Evolutionary conservation across 2,329 filamentous ascomycete genomes (phyloP), one percentile per base, ranked within the genome.

Genomic region (Sclerotinia nivalis): DNA sequence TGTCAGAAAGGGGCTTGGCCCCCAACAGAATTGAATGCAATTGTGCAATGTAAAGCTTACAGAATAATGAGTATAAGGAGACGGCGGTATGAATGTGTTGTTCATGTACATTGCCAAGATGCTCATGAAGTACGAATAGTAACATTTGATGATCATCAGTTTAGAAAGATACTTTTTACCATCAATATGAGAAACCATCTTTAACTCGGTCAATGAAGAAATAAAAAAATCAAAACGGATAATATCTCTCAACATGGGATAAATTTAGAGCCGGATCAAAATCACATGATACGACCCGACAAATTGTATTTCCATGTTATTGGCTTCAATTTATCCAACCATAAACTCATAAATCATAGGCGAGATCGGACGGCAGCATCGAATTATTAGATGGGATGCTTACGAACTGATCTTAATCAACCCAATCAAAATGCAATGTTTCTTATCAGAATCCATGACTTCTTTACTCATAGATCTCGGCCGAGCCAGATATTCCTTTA

Each of bases 401-500:
- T 66, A 66, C 50, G 50, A 66, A 66, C 37, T 31, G 37, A n/a
- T 18, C 37, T 58, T 58, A 47, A 58, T 58, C 49, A 45, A 66
- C 37, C 64, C 64, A 66, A 66, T 66, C 64, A 66, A 2, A 31
- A n/a, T 7, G 5, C 37, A 55, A 34, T 18, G 37, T 43, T 66
- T 37, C 64, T 66, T 66, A 66, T 66, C 64, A 34, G 37, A 66
- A 66, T 66, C 52, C 64, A 55, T 66, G 49, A 54, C 40, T 43
- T 66, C n/a, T 31, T 56, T 45, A 28, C 49, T 56, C 49, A 56
- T 43, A 56, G 12, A 55, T 50, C 47, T 37, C 55, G 55, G 55
- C 34, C 55, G 37, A 34, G 37, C 55, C 34, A 65, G 31, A 43
- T 22, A 54, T 54, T 54, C 47, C 18, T 28, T 43, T 18, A 3